Evolutionary conservation across 257 asterid species (phyloP).

Genomic region (Solanum piurae): DNA sequence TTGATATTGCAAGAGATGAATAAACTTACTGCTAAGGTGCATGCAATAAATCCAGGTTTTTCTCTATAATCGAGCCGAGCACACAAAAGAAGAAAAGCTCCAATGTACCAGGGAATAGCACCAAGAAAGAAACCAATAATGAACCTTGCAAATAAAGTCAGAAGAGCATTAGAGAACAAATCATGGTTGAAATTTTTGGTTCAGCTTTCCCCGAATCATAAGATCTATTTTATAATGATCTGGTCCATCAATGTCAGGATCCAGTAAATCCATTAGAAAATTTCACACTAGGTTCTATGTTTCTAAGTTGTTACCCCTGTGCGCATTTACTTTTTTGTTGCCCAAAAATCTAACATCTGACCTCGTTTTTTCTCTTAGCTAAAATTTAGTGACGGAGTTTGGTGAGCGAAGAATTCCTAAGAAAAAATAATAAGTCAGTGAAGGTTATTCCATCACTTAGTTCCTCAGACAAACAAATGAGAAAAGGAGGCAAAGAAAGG

Average conservation of each 20-base stretch:
- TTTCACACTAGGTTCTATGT: background rate
- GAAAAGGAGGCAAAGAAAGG: background rate
- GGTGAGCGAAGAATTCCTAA: background rate
- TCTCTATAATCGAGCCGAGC: constrained; percentile 80
- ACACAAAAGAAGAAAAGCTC: constrained; percentile 66
- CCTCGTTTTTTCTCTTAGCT: background rate
- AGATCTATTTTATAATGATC: background rate
- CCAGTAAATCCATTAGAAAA: background rate
- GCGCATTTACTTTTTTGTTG: background rate
- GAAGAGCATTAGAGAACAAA: background rate
- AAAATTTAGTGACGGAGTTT: background rate
- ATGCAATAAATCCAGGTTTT: constrained; percentile 83
- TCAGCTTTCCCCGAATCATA: background rate
- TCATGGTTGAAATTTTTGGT: background rate
- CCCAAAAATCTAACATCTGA: background rate
- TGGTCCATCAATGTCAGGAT: background rate
- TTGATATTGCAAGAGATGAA: background rate
- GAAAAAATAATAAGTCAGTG: background rate
- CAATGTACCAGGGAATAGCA: constrained; percentile 86
- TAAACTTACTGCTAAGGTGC: constrained; percentile 74
- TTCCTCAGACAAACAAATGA: background rate
- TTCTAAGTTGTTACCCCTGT: background rate
- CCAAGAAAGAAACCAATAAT: constrained; percentile 74
- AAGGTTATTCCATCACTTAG: background rate
- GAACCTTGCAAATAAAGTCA: constrained; percentile 41